A percentile compares a stretch with the other conserved stretches of the same genome.
These are phyloP conservation scores for Capronia epimyces DNA, from an alignment of 2,329 filamentous ascomycete genomes.

Conservation along the genomic window DNA sequence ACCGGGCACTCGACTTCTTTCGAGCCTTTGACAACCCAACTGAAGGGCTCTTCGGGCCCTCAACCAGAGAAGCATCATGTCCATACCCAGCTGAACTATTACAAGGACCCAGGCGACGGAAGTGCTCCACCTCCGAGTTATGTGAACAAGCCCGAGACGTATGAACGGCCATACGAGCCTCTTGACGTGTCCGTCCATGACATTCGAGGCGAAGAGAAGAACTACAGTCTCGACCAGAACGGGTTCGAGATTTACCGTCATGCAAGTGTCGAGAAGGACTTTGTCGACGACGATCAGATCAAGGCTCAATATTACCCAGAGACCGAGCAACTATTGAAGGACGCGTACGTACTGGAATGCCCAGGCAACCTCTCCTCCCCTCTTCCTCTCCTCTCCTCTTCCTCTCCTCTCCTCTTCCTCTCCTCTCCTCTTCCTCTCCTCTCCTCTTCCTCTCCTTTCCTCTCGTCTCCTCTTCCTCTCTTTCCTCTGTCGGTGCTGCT, in stretches of 20 bases:
- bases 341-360: conserved; percentile 25
- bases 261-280: conserved; percentile 34
- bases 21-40: conserved; percentile 22
- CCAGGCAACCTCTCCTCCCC: neutral
- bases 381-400: too few relatives aligned
- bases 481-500: conserved; percentile 4
- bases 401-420: too few relatives aligned
- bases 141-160: conserved; percentile 30
- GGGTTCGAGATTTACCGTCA: conserved; percentile 39
- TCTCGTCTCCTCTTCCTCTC: conserved; percentile 20
- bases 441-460: conserved; percentile 15
- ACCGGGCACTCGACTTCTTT: conserved; percentile 28
- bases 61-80: conserved; percentile 27
- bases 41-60: conserved; percentile 3
- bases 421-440: conserved; percentile 21
- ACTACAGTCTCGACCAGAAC: conserved; percentile 40
- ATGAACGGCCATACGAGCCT: conserved; percentile 27
- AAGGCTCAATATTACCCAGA: conserved; percentile 35
- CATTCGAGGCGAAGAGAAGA: conserved; percentile 41
- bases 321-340: conserved; percentile 35
- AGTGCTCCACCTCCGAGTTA: conserved; percentile 27
- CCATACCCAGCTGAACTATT: conserved; percentile 28
- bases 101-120: conserved; percentile 30
- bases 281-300: conserved; percentile 35
- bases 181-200: conserved; percentile 37